Percentiles rank a stretch among this genome's conserved stretches.
phyloP scores from a whole-genome alignment of 495 filamentous ascomycete species.

The Aspergillus panamensis region DNA sequence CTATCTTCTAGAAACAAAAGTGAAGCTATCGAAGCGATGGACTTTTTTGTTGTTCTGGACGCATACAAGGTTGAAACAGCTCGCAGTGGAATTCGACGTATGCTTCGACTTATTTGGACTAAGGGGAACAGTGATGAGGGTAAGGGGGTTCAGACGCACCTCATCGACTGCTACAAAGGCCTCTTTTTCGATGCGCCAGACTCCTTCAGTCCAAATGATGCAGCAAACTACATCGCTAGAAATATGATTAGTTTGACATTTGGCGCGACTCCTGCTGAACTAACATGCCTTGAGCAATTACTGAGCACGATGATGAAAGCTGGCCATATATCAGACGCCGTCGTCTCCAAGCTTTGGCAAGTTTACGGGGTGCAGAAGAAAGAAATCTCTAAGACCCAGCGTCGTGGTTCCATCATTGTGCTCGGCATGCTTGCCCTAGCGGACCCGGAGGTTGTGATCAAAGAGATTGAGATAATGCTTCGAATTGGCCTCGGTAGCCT shows the following conservation, averaged over 20 bases:
- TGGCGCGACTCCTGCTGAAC: slow-evolving; percentile 86
- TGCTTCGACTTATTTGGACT: slow-evolving; percentile 97
- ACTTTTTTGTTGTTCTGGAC: slow-evolving; percentile 92
- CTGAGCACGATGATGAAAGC: slow-evolving; percentile 97
- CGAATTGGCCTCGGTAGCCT: slow-evolving; percentile 80
- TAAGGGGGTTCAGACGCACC: slow-evolving; percentile 93
- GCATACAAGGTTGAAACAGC: slow-evolving; percentile 93
- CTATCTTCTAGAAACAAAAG: slow-evolving; percentile 93
- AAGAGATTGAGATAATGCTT: slow-evolving; percentile 90
- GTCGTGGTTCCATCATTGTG: slow-evolving; percentile 91
- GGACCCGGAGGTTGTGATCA: slow-evolving; percentile 85
- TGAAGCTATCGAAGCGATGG: slow-evolving; percentile 98
- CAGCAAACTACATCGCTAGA: slow-evolving; percentile 91
- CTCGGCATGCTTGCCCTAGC: slow-evolving; percentile 95
- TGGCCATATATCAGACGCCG: slow-evolving; percentile 77
- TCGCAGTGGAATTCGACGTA: slow-evolving; percentile 80
- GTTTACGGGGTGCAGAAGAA: slow-evolving; percentile 92
- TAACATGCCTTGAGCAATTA: slow-evolving; percentile 92
- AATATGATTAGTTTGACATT: slow-evolving; percentile 99
- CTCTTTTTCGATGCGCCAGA: slow-evolving; percentile 95
- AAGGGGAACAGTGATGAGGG: slow-evolving; percentile 99
- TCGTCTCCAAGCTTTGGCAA: slow-evolving; percentile 93
- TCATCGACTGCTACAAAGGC: slow-evolving; percentile 95
- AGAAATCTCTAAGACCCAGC: slow-evolving; percentile 89
- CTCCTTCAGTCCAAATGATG: slow-evolving; percentile 79